Evolutionary conservation across 768 basidiomycete genomes (phyloP), one percentile per base, ranked within the genome.

Genomic region (Lentinula sp.): DNA sequence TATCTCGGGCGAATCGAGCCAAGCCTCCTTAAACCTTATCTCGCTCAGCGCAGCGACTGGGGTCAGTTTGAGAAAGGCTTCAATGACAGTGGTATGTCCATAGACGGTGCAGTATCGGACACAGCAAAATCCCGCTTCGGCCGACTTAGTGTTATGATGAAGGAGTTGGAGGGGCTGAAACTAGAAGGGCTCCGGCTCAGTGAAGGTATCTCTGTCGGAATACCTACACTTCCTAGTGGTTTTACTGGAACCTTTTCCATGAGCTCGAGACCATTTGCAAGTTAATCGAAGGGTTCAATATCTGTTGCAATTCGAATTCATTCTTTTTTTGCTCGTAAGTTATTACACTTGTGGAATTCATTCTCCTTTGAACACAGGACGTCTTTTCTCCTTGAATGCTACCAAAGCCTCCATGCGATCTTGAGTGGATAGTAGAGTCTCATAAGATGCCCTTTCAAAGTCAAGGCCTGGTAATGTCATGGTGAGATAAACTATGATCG

Each of bases 1-100:
- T 93, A 94, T 72, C 87, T 99, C 13, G 94, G 94, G 8, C 84
- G 93, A 16, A 95, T 99, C 66, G 96, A 98, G 65, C 75, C 91
- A 3, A 80, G 80, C 16, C 81, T 98, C 13, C 82, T 99, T 42
- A 87, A 89, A 62, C 97, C 96, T 1, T 99, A 97, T 70, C 82
- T 99, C 10, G 84, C 88, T 42, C 86, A 94, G 67, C 85, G 97
- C 53, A 90, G 88, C 64, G 97, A 99, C 71, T 99, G 93, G 85
- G 85, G 83, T 9, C 84, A 90, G 65, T 92, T 93, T 66, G 89
- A 90, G 67, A 91, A 86, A 69, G 83, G 85, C 18, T 92, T 92
- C 75, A 85, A 87, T 68, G 88, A 88, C 65, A 69, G 74, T 37
- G 75, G 79, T 13, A 66, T 71, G 39, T 73, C 74, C 33, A 69